These are phyloP conservation scores for Tilletia setariae DNA, from an alignment of 1,284 basidiomycete species.

Conservation along the genomic window DNA sequence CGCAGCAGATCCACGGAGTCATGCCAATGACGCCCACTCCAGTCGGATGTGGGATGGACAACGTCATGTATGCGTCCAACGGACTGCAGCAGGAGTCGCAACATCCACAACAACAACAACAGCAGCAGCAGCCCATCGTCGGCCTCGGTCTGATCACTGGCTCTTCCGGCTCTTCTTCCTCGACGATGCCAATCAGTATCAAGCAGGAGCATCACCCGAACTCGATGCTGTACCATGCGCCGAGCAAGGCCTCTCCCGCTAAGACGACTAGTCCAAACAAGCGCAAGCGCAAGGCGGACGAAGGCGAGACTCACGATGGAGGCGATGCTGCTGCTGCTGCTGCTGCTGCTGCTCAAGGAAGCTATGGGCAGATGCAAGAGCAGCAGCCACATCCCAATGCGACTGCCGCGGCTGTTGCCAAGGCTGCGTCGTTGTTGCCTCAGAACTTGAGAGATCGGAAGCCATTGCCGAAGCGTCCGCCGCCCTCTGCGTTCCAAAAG, in stretches of 20 bases:
- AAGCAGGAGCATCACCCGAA: background rate
- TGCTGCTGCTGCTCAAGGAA: background rate
- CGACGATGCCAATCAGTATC: background rate
- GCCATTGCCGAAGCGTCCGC: constrained; percentile 28
- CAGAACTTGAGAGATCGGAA: constrained; percentile 11
- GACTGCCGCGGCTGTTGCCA: no score
- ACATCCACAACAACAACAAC: no score
- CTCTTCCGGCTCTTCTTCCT: background rate
- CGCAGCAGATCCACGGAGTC: no score
- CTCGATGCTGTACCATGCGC: background rate
- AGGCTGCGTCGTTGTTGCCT: no score
- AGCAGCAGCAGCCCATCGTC: no score
- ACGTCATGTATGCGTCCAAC: no score
- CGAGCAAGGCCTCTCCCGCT: background rate
- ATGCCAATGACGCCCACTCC: no score
- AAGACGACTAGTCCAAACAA: background rate
- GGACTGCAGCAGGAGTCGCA: no score
- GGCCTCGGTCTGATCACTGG: background rate
- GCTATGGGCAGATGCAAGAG: background rate
- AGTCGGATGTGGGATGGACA: no score
- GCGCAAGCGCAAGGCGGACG: constrained; percentile 15
- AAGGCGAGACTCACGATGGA: background rate
- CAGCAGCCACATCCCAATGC: no score
- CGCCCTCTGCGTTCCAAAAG: constrained; percentile 47
- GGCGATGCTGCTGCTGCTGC: background rate